Evolutionary conservation across 305 asterid species (phyloP), one percentile per base, ranked within the genome.

Genomic region (Solanum hybrid): DNA sequence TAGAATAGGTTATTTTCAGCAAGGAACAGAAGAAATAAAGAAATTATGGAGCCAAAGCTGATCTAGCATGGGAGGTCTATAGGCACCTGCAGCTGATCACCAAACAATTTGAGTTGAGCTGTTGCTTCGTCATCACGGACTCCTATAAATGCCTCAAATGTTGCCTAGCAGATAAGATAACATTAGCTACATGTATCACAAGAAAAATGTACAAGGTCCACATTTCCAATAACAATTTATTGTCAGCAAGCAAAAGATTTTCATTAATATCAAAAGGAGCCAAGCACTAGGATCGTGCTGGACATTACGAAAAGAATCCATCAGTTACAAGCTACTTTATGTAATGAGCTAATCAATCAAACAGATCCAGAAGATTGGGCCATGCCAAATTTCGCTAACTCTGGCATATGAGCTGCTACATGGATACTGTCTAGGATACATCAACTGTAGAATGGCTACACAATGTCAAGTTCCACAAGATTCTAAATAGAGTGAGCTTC

Each of bases 141-240:
- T 89, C 98, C 98, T 91, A 97, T 92, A 91, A 94, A 97, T 90
- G 99, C 99, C 93, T 97, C 99, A 92, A 96, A 96, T 83, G 99
- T 97, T 85, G 99, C 99, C 99, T 97, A 70, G 90, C 51, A 57
- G 90, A 89, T 87, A 92, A 77, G 89, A 81, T 83, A 89, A 87
- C 81, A 87, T 78, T 84, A 94, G 45, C 81, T 20, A 70, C 36
- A 77, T 39, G 29, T 70, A 78, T 26, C 72, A 34, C 39, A 22
- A 51, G 79, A 39, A n/a, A 79, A 81, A 26, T 7, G 14, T 39
- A 39, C 24, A 26, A 80, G 86, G 34, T 26, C 68, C 34, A 81
- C 3, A 81, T 81, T 81, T 38, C 34, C 24, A 26, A 38, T 14
- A 38, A 38, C 68, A 38, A 81, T 81, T 24, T 81, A 24, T 13